Evolutionary conservation across 805 yeast genomes (phyloP), one percentile per base, ranked within the genome.

Genomic region (Debaryomyces castellii): DNA sequence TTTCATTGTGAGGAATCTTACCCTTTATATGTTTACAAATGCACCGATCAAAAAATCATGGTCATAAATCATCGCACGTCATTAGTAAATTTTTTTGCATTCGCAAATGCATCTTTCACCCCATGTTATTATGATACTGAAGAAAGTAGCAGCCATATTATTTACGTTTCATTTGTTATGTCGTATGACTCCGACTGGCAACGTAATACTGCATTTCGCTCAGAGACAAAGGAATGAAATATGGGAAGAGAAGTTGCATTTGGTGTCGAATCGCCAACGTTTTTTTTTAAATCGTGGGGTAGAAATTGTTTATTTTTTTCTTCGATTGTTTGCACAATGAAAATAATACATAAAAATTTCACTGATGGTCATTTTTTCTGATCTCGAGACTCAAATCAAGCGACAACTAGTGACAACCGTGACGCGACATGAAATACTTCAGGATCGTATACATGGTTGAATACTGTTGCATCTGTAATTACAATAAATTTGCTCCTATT

Each of bases 51-150:
- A 5, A 28, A 28, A 32, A 4, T 20, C 12, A 21, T 35, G 38
- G 24, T 35, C 38, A 35, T 35, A 35, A 11, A 32, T 32, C 35
- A 35, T 35, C 38, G 38, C 38, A 35, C 24, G 24, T 35, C 24
- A 18, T 35, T 12, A 18, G 16, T 35, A 18, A 18, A 18, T 35
- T 35, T 20, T n/a, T 35, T 35, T 35, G 38, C 38, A 35, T 21
- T 35, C 23, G 38, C 38, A 35, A 35, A 10, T 4, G 21, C 37
- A 35, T 21, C 14, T 35, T n/a, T 10, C 38, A 35, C 38, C 38
- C 38, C 38, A 35, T 35, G 38, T 35, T 35, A 20, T 21, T 30
- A 30, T 30, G 20, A 14, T 30, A 30, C 18, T 14, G 17, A 14
- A 2, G 12, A 14, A 16, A 30, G 16, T 8, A 30, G 10, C 7